Evolutionary conservation across 192 early-diverging fungal species (phyloP), one percentile per base, ranked within the genome.

Genomic region (Powellomyces hirtus): DNA sequence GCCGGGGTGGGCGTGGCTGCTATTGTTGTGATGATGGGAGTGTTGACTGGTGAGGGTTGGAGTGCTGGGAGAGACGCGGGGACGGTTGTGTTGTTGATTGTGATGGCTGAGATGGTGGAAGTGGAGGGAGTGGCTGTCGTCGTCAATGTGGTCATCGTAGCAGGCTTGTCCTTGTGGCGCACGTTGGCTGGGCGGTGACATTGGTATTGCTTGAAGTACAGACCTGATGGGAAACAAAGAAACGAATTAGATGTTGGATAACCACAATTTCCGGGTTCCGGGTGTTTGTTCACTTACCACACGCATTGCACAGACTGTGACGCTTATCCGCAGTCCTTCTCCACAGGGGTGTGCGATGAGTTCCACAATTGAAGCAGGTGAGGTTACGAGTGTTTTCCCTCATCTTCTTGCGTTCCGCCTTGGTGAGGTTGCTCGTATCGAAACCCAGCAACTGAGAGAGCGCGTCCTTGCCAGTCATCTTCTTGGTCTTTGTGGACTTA

Each of bases 251-350:
- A 42, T 42, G n/a, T n/a, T n/a, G n/a, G n/a, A n/a, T n/a, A n/a
- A n/a, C n/a, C n/a, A 24, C 14, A 50, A 3, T 34, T 10, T 4
- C 13, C 18, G 18, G 26, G 31, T 3, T 1, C 30, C 1, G n/a
- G n/a, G n/a, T n/a, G n/a, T n/a, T n/a, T 18, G 20, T 26, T 38
- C 3, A 87, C 62, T 49, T 90, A 92, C 95, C 95, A 72, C 92
- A 94, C 27, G 92, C 90, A 70, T 94, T 94, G 73, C 92, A 94
- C 22, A 94, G 69, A n/a, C 83, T 89, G 74, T 94, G 89, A 60
- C 79, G 79, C 34, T 87, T 82, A 70, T 81, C 92, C 1, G 85
- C 78, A 1, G 91, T 91, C 20, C 91, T 79, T 53, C 91, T 79
- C 92, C 92, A 94, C 13, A 94, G 76, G 1, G 90, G 90, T 0